Conservation (phyloP, 106 monocot species). For the Agapanthus africanus region DNA sequence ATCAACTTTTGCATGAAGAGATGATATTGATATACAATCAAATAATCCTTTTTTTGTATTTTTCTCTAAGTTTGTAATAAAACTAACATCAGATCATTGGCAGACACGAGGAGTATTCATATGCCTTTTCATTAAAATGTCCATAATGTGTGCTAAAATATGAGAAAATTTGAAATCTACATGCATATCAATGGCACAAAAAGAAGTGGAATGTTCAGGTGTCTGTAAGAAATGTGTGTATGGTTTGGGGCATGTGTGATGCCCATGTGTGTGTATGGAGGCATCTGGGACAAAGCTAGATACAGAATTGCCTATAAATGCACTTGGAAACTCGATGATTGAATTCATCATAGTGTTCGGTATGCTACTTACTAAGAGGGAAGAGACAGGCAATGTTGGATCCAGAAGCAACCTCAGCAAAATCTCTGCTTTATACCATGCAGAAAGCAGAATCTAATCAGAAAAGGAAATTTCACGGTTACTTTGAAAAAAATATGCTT, state of each 20-base stretch:
- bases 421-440: conserved; percentile 41
- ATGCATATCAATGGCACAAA: neutral
- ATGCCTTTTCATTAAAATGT: too few species aligned
- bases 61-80: too few species aligned
- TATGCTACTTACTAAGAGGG: conserved; percentile 48
- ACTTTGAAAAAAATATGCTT: neutral
- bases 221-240: neutral
- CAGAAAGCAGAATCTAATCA: conserved; percentile 23
- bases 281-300: neutral
- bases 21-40: too few species aligned
- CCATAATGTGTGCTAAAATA: too few species aligned
- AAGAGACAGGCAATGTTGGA: conserved; percentile 28
- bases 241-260: neutral
- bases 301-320: neutral
- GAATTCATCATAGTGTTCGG: neutral
- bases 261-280: too few species aligned
- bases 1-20: too few species aligned
- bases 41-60: too few species aligned
- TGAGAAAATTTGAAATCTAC: neutral
- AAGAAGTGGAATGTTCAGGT: too few species aligned
- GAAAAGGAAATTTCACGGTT: conserved; percentile 1
- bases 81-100: too few species aligned
- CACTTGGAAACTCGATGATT: neutral
- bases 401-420: conserved; percentile 69
- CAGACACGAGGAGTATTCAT: too few species aligned